Evolutionary conservation across 768 basidiomycete species (phyloP), one percentile per base, ranked within the genome.

Genomic region (Tylopilus sp.): DNA sequence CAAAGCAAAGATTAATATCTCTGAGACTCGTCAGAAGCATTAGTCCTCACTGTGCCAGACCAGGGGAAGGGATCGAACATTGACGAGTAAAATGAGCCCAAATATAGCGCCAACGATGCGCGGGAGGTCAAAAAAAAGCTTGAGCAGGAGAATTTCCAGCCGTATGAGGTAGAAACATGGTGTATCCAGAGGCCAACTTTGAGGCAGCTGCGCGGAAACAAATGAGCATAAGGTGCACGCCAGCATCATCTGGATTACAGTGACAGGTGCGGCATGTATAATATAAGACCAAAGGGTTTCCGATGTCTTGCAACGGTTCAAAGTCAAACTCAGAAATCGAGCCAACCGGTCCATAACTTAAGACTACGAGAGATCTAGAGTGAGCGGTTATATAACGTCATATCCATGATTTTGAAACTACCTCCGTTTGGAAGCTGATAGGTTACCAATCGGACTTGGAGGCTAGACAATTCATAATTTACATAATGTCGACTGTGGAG

Each of bases 41-140:
- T 28, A 28, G 26, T 7, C 7, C 57, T 51, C 40, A 58, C 57
- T 38, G 10, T 58, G 56, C 56, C 57, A 58, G 7, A 53, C 22
- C 38, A 58, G 13, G 1, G 57, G 57, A 17, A 58, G 7, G 6
- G 57, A 51, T 8, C 57, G 50, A 22, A 30, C 42, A 17, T 59
- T 59, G 39, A 60, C 38, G 33, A 59, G 6, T 11, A 59, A 13
- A 26, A 55, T 50, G 22, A 50, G 3, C 12, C 41, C 58, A 9
- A 48, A 22, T 15, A 59, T 33, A 15, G 8, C 4, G 12, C 39
- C 13, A 12, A 21, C 22, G 23, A 58, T 41, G 10, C 26, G 26
- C 26, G 10, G 26, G 44, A 1, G 40, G 6, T 44, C 21, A 7
- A 58, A 25, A 20, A 35, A 38, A n/a, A 40, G 25, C 12, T 13